Evolutionary conservation across 23 red algal species (phyloP).

Genomic region (Gracilaria caudata): DNA sequence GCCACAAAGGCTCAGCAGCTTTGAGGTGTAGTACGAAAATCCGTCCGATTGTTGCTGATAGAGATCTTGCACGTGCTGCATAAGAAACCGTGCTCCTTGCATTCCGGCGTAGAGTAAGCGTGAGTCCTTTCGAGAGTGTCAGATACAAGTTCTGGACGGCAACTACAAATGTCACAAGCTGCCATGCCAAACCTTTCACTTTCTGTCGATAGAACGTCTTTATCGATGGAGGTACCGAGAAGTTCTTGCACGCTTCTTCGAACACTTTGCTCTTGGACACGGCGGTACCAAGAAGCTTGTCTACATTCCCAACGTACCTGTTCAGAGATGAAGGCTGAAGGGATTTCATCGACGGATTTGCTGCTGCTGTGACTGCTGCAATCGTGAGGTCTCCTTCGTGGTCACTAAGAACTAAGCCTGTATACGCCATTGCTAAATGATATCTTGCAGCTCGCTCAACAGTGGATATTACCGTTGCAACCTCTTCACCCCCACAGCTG

Average conservation of each 20-base stretch:
- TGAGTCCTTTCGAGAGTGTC: slow-evolving; percentile 51
- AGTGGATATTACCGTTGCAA: slow-evolving; percentile 63
- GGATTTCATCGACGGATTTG: slow-evolving; percentile 35
- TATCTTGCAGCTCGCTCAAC: slow-evolving; percentile 72
- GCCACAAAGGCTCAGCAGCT: slow-evolving; percentile 64
- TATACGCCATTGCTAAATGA: slow-evolving; percentile 67
- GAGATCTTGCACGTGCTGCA: slow-evolving; percentile 36
- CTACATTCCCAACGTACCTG: slow-evolving; percentile 18
- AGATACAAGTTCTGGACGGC: slow-evolving; percentile 61
- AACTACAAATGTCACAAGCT: slow-evolving; percentile 68
- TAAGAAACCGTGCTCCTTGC: slow-evolving; percentile 23
- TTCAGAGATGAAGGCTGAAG: neutral
- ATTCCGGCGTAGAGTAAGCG: slow-evolving; percentile 10
- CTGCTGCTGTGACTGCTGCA: slow-evolving; percentile 54
- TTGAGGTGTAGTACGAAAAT: slow-evolving; percentile 62
- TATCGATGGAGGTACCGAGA: slow-evolving; percentile 33
- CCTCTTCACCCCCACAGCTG: slow-evolving; percentile 26
- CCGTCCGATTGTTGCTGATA: slow-evolving; percentile 63
- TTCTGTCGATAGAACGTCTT: slow-evolving; percentile 26
- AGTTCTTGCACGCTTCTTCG: slow-evolving; percentile 42
- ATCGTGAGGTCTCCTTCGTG: slow-evolving; percentile 57
- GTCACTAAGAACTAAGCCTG: slow-evolving; percentile 58
- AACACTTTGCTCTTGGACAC: slow-evolving; percentile 15
- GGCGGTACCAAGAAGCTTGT: slow-evolving; percentile 18
- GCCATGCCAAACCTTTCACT: slow-evolving; percentile 66